These are phyloP conservation scores for Sclerotinia minor DNA, from an alignment of 2,329 filamentous ascomycete genomes.

Conservation along the genomic window DNA sequence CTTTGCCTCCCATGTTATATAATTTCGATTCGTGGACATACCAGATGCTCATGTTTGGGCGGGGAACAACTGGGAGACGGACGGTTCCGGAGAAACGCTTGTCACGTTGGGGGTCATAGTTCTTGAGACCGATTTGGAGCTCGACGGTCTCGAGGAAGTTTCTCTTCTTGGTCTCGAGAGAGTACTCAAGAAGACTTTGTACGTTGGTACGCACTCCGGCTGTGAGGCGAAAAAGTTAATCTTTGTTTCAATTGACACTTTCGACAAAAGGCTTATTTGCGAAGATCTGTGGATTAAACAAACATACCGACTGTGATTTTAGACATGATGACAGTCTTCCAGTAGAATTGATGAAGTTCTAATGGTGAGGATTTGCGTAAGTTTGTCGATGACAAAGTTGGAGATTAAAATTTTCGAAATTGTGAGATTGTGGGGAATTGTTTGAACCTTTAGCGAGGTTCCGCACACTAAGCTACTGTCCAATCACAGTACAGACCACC, in stretches of 20 bases:
- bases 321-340: slow-evolving; percentile 87
- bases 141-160: slow-evolving; percentile 97
- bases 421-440: slow-evolving; percentile 12
- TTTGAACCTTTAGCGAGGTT: slow-evolving; percentile 17
- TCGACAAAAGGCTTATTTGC: neutral
- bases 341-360: slow-evolving; percentile 67
- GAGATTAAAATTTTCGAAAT: slow-evolving; percentile 23
- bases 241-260: slow-evolving; percentile 7
- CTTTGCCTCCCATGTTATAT: slow-evolving; percentile 22
- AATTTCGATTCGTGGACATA: slow-evolving; percentile 44
- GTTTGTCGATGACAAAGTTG: slow-evolving; percentile 28
- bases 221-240: slow-evolving; percentile 48
- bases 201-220: slow-evolving; percentile 97
- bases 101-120: slow-evolving; percentile 99
- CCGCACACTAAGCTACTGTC: neutral
- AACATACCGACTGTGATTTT: slow-evolving; percentile 76
- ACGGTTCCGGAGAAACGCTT: slow-evolving; percentile 99
- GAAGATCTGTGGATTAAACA: slow-evolving; percentile 16
- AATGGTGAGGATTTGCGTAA: slow-evolving; percentile 66
- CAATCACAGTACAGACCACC: neutral
- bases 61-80: slow-evolving; percentile 87
- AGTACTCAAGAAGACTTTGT: slow-evolving; percentile 92
- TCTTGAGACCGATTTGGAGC: slow-evolving; percentile 92
- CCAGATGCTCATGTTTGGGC: slow-evolving; percentile 88
- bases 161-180: slow-evolving; percentile 91